phyloP scores from a whole-genome alignment of 768 basidiomycete genomes.

The Terana coerulea region DNA sequence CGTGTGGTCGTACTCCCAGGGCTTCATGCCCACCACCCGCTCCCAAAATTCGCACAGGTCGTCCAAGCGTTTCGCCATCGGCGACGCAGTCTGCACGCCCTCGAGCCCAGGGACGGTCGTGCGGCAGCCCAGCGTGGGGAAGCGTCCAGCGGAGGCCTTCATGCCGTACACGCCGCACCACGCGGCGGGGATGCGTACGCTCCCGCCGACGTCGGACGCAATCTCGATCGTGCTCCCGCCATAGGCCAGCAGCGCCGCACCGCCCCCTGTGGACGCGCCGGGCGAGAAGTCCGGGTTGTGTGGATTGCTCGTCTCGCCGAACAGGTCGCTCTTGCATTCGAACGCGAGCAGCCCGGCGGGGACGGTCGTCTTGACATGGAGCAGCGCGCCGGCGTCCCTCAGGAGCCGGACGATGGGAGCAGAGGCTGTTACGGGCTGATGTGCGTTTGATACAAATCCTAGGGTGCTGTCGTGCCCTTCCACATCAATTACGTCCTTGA shows the following conservation, averaged over 20 bases:
- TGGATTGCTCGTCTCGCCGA: slow-evolving; percentile 46
- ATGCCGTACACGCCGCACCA: slow-evolving; percentile 44
- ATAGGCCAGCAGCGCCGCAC: slow-evolving; percentile 43
- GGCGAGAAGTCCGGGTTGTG: slow-evolving; percentile 37
- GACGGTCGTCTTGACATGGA: slow-evolving; percentile 39
- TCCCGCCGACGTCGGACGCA: slow-evolving; percentile 48
- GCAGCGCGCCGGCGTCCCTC: slow-evolving; percentile 38
- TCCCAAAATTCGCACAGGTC: slow-evolving; percentile 43
- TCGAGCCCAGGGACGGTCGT: slow-evolving; percentile 36
- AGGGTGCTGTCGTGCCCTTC: slow-evolving; percentile 44
- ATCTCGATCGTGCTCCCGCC: slow-evolving; percentile 44
- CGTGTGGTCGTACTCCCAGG: slow-evolving; percentile 41
- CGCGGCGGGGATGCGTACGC: slow-evolving; percentile 44
- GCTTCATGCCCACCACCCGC: slow-evolving; percentile 35
- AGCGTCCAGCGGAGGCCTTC: slow-evolving; percentile 35
- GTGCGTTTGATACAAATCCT: slow-evolving; percentile 37
- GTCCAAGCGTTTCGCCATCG: slow-evolving; percentile 39
- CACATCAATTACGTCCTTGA: slow-evolving; percentile 47
- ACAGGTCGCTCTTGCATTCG: slow-evolving; percentile 41
- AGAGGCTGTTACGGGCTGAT: slow-evolving; percentile 30
- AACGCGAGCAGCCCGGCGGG: slow-evolving; percentile 40
- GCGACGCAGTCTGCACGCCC: slow-evolving; percentile 32
- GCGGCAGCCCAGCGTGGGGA: slow-evolving; percentile 30
- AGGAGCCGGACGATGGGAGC: slow-evolving; percentile 39
- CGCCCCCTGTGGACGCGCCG: slow-evolving; percentile 52